Evolutionary conservation across 1,139 yeast genomes (phyloP), one percentile per base, ranked within the genome.

Genomic region (Geotrichum klebahnii): DNA sequence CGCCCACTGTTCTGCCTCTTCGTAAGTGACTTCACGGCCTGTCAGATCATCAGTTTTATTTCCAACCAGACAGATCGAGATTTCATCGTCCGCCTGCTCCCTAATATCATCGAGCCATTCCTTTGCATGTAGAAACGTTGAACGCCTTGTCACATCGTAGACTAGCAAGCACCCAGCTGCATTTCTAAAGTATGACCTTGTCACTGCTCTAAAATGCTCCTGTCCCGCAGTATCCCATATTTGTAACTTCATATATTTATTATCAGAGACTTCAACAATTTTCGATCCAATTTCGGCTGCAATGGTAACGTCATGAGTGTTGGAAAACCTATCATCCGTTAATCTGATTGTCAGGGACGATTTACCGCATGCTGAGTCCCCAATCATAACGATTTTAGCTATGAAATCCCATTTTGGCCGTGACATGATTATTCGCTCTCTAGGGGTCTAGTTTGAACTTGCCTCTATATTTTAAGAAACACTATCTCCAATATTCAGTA

Each of bases 131-230:
- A 59, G 57, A 51, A 67, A 65, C 8, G 71, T 67, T 35, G 68
- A 84, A 84, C 67, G 81, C 78, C 90, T 75, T 3, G 94, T 85
- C 32, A 89, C 90, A n/a, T 89, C 84, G 67, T 89, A 89, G 10
- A 89, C 96, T 55, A 89, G 72, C 49, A 89, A 66, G 60, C 87
- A 85, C 3, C 95, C 95, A 62, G 83, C 83, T 14, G 94, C 94
- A 40, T 88, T 82, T 55, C 85, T 84, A 67, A 89, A 89, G 67
- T 89, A 89, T 57, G 84, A 74, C 62, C 83, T 82, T 55, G 88
- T 78, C 86, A 89, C 89, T 34, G 96, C 95, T 56, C 89, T 78
- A 67, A 88, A 89, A 68, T 89, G 96, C 69, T 89, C 97, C 73
- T 89, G 96, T 33, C 97, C 97, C 1, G 96, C 96, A 39, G 97